These are phyloP conservation scores for Diplogelasinospora grovesii DNA, from an alignment of 495 filamentous ascomycete species.

Conservation along the genomic window DNA sequence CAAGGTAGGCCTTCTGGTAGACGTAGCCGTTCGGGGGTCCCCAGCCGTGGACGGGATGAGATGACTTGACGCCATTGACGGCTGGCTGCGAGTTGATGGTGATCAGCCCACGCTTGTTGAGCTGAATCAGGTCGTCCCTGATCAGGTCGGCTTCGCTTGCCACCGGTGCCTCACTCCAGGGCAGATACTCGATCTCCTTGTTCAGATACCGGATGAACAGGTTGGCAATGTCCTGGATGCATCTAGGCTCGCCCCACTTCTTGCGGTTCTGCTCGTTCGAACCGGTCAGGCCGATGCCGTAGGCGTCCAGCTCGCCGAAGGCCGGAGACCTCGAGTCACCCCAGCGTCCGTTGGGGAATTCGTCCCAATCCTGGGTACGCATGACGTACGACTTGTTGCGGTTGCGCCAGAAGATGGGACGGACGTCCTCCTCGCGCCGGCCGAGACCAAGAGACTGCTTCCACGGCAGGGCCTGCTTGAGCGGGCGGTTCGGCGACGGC, in stretches of 20 bases:
- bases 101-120: conserved; percentile 82
- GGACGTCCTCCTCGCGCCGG: conserved; percentile 87
- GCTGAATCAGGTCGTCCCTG: conserved; percentile 62
- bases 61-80: conserved; percentile 86
- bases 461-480: conserved; percentile 86
- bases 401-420: conserved; percentile 98
- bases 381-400: conserved; percentile 91
- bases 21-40: conserved; percentile 92
- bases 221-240: conserved; percentile 68
- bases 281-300: conserved; percentile 92
- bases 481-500: conserved; percentile 66
- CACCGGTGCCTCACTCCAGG: conserved; percentile 91
- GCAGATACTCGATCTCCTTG: conserved; percentile 72
- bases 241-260: conserved; percentile 83
- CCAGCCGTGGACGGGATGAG: conserved; percentile 85
- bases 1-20: conserved; percentile 97
- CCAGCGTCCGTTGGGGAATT: conserved; percentile 99
- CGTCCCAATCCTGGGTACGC: conserved; percentile 97
- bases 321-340: conserved; percentile 95
- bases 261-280: conserved; percentile 95
- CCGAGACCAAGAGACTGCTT: conserved; percentile 85
- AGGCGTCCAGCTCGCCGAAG: conserved; percentile 93
- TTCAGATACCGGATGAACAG: conserved; percentile 80
- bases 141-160: conserved; percentile 73
- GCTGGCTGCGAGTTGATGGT: conserved; percentile 98